Evolutionary conservation across 2,329 filamentous ascomycete genomes (phyloP).

Genomic region (Clonostachys byssicola): DNA sequence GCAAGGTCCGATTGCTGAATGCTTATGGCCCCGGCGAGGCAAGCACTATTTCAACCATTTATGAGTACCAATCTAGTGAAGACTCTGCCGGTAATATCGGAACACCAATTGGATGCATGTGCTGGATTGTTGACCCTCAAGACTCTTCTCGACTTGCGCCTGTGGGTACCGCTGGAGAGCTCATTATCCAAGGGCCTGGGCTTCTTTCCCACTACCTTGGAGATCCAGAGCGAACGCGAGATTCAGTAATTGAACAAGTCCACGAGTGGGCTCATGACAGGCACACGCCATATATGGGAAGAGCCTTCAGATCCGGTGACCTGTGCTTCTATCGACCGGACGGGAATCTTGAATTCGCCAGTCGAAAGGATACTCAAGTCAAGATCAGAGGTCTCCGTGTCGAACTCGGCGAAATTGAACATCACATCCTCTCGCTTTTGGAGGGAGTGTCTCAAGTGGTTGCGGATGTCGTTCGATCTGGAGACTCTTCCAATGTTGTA

Average conservation of each 20-base stretch:
- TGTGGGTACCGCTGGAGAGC: conserved; percentile 7
- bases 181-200: conserved; percentile 18
- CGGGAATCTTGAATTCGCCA: background rate
- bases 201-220: conserved; percentile 34
- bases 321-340: background rate
- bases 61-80: background rate
- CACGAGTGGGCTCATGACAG: background rate
- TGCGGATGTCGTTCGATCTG: conserved; percentile 3
- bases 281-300: background rate
- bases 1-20: conserved; percentile 1
- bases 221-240: conserved; percentile 16
- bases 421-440: background rate
- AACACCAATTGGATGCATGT: background rate
- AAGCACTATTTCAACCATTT: conserved; percentile 2
- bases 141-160: conserved; percentile 1
- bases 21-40: conserved; percentile 5
- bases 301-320: conserved; percentile 7
- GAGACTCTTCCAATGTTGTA: background rate
- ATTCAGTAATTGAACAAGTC: conserved; percentile 15
- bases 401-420: conserved; percentile 25
- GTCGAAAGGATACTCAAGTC: conserved; percentile 23
- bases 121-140: conserved; percentile 1
- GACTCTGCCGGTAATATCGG: background rate
- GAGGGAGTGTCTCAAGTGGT: background rate
- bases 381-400: conserved; percentile 49